Conservation (phyloP, 2,329 filamentous ascomycete genomes). For the Pseudogymnoascus sp. region DNA sequence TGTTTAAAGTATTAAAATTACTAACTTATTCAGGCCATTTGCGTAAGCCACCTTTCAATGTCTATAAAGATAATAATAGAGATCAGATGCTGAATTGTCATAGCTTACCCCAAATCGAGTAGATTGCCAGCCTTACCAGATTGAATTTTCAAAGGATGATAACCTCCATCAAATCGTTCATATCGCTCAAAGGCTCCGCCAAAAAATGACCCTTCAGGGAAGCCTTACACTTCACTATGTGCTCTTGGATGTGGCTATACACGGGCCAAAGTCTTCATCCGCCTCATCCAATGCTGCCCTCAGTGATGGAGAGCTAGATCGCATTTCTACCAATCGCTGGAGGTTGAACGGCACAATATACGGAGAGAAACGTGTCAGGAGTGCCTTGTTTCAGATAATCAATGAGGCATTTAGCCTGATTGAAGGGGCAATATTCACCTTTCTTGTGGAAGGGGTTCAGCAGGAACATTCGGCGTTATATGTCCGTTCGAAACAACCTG, state of each 20-base stretch:
- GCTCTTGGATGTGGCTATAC: conserved; percentile 27
- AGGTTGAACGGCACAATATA: conserved; percentile 39
- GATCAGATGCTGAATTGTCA: background rate
- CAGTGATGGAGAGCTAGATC: conserved; percentile 33
- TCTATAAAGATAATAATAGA: background rate
- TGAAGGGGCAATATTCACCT: conserved; percentile 26
- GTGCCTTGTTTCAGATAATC: conserved; percentile 27
- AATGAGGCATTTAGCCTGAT: conserved; percentile 24
- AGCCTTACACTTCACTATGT: too few relatives aligned
- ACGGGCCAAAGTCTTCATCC: conserved; percentile 31
- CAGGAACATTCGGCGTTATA: too few relatives aligned
- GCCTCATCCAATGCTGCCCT: conserved; percentile 27
- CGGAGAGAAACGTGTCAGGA: conserved; percentile 27
- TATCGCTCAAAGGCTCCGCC: conserved; percentile 35
- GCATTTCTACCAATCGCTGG: conserved; percentile 36
- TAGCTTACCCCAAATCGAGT: conserved; percentile 45
- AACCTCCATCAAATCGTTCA: conserved; percentile 40
- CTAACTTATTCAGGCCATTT: background rate
- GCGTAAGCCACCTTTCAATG: background rate
- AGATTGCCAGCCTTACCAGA: conserved; percentile 36
- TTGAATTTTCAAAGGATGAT: conserved; percentile 40
- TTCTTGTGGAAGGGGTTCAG: conserved; percentile 21
- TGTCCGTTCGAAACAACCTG: too few relatives aligned
- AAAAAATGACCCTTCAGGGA: conserved; percentile 36
- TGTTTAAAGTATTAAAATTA: background rate